Percentiles rank a stretch among this genome's conserved stretches.
Evolutionary conservation across 1,139 yeast species (phyloP).

Genomic region (Pichia inconspicua): DNA sequence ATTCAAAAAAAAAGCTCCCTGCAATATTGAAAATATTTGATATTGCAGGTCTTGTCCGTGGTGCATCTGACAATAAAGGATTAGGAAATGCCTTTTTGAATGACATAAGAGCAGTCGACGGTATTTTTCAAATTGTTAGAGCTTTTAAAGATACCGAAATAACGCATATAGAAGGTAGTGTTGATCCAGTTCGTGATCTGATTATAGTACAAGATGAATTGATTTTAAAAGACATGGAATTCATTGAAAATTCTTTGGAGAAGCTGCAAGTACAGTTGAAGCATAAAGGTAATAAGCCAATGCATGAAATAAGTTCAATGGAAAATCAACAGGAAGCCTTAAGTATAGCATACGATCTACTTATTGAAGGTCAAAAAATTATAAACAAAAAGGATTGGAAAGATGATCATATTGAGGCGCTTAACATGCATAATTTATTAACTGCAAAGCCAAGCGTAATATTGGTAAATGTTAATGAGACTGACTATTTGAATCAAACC

Average conservation of each 20-base stretch:
- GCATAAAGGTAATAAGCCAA: conserved; percentile 25
- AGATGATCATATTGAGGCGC: conserved; percentile 46
- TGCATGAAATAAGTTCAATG: conserved; percentile 30
- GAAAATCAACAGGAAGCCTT: conserved; percentile 41
- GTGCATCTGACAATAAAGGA: conserved; percentile 72
- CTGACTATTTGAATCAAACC: conserved; percentile 40
- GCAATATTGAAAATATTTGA: conserved; percentile 56
- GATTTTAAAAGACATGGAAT: conserved; percentile 64
- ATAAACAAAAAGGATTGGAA: conserved; percentile 41
- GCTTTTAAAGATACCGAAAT: conserved; percentile 64
- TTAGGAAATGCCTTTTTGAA: conserved; percentile 66
- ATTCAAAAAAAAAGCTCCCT: conserved; percentile 39
- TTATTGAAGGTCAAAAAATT: conserved; percentile 55
- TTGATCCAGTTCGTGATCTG: conserved; percentile 62
- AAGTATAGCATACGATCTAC: conserved; percentile 37
- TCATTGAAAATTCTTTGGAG: conserved; percentile 49
- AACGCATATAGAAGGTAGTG: conserved; percentile 57
- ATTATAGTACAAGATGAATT: conserved; percentile 65
- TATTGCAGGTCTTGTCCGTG: conserved; percentile 68
- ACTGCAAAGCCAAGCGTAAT: conserved; percentile 68
- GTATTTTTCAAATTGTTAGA: conserved; percentile 62
- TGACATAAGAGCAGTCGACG: conserved; percentile 69
- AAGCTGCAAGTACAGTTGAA: conserved; percentile 37
- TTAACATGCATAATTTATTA: conserved; percentile 52
- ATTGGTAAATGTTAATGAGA: conserved; percentile 49